Evolutionary conservation across 1,139 yeast species (phyloP).

Genomic region (Magnusiomyces tetraspermus): DNA sequence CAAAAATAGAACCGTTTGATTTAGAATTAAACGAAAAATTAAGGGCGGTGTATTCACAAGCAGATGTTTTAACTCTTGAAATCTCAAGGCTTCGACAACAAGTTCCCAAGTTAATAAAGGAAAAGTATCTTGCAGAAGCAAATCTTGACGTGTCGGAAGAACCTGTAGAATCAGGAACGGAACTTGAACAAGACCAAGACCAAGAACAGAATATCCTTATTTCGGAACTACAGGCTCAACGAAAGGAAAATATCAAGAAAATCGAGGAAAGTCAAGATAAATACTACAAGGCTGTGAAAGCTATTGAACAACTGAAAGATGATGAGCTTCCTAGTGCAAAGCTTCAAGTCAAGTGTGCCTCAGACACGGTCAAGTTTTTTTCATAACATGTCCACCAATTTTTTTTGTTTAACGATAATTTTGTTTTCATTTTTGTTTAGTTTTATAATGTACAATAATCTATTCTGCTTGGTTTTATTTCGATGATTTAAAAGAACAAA

Average conservation of each 20-base stretch:
- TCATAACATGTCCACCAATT: not conserved
- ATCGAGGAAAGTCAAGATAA: not conserved
- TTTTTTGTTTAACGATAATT: too few relatives aligned
- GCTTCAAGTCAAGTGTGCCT: not conserved
- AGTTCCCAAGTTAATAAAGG: conserved; percentile 33
- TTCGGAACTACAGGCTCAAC: not conserved
- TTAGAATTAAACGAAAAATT: conserved; percentile 42
- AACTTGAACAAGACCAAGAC: not conserved
- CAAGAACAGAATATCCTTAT: too few relatives aligned
- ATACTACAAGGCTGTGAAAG: not conserved
- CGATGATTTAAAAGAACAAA: not conserved
- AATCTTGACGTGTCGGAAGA: not conserved
- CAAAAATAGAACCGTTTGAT: conserved; percentile 49
- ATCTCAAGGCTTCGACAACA: conserved; percentile 42
- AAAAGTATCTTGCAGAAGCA: not conserved
- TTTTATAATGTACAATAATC: not conserved
- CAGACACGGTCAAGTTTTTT: not conserved
- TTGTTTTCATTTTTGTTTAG: not conserved
- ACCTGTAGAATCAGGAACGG: not conserved
- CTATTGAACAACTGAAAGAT: not conserved
- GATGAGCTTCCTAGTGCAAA: not conserved
- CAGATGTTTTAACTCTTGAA: conserved; percentile 45
- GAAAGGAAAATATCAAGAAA: not conserved
- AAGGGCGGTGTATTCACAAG: conserved; percentile 39
- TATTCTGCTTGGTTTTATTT: not conserved